A percentile compares a stretch with the other conserved stretches of the same genome.
phyloP scores from a whole-genome alignment of 106 monocot genomes.

The Acorus gramineus region DNA sequence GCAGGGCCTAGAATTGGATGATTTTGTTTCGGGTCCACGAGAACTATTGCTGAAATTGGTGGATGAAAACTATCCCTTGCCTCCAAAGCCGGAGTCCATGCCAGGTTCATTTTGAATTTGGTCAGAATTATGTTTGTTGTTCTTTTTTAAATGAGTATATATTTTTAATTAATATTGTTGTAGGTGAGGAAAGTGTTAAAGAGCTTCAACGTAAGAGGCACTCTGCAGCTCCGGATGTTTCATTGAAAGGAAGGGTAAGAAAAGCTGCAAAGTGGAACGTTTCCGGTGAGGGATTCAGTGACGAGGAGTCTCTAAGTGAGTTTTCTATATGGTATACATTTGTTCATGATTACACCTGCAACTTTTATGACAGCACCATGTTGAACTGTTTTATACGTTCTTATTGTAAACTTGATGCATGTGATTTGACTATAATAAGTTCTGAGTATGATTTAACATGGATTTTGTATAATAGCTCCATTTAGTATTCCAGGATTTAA shows the following conservation, averaged over 20 bases:
- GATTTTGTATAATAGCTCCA: too few relatives aligned
- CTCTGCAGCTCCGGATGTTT: slow-evolving; percentile 52
- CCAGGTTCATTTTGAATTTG: slow-evolving; percentile 23
- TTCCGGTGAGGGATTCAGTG: slow-evolving; percentile 41
- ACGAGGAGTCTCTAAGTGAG: slow-evolving; percentile 70
- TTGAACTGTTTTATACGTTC: too few relatives aligned
- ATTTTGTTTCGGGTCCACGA: slow-evolving; percentile 92
- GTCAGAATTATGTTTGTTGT: background rate
- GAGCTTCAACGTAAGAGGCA: slow-evolving; percentile 76
- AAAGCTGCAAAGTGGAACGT: slow-evolving; percentile 65
- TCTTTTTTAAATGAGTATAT: slow-evolving; percentile 1
- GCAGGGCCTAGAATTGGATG: slow-evolving; percentile 87
- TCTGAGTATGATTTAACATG: too few relatives aligned
- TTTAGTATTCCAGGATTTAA: too few relatives aligned
- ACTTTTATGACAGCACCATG: too few relatives aligned
- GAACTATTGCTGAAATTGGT: slow-evolving; percentile 88
- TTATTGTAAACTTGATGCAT: too few relatives aligned
- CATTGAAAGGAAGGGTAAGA: slow-evolving; percentile 56
- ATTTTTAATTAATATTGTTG: background rate
- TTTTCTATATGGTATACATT: slow-evolving; percentile 1
- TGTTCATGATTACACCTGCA: background rate
- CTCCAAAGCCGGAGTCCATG: slow-evolving; percentile 52
- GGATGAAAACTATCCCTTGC: slow-evolving; percentile 95
- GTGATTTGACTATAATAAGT: too few relatives aligned
- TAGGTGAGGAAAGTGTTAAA: slow-evolving; percentile 69